These are phyloP conservation scores for Saposhnikovia divaricata DNA, from an alignment of 129 eudicot species.

Conservation along the genomic window DNA sequence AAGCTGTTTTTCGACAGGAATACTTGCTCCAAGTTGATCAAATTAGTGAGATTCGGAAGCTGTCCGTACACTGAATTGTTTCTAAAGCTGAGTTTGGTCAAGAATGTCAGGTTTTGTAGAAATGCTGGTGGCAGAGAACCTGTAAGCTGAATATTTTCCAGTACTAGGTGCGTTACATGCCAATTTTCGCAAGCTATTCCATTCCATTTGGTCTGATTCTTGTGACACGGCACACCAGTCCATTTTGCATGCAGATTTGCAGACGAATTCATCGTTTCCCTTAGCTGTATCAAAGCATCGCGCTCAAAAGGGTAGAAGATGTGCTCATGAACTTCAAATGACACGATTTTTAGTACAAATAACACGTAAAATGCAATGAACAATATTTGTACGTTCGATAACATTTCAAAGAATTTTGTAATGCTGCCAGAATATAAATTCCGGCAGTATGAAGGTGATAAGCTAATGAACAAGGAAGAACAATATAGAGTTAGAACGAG, in stretches of 20 bases:
- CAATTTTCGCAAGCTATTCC: slow-evolving; percentile 49
- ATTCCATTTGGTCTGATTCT: slow-evolving; percentile 49
- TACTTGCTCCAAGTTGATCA: slow-evolving; percentile 27
- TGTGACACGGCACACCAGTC: slow-evolving; percentile 70
- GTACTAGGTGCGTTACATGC: slow-evolving; percentile 46
- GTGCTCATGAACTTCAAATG: not conserved
- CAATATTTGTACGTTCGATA: not conserved
- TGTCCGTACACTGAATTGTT: slow-evolving; percentile 51
- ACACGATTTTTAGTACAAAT: not conserved
- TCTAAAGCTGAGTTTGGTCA: slow-evolving; percentile 40
- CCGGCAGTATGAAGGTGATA: not conserved
- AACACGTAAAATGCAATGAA: not conserved
- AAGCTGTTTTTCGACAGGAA: slow-evolving; percentile 44
- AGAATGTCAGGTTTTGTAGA: slow-evolving; percentile 41
- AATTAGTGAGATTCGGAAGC: slow-evolving; percentile 48
- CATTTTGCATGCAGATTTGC: slow-evolving; percentile 50
- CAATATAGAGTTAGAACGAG: not conserved
- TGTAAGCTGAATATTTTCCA: slow-evolving; percentile 37
- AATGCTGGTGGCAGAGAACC: slow-evolving; percentile 44
- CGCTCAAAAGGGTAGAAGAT: slow-evolving; percentile 43
- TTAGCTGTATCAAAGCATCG: slow-evolving; percentile 40
- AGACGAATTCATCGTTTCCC: slow-evolving; percentile 40
- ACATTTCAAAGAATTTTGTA: not conserved
- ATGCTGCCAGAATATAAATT: not conserved
- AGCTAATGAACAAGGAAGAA: not conserved